Percentiles rank a stretch among this genome's conserved stretches.
Conservation (phyloP, 1,284 basidiomycete genomes). For the Ganoderma lucidum region DNA sequence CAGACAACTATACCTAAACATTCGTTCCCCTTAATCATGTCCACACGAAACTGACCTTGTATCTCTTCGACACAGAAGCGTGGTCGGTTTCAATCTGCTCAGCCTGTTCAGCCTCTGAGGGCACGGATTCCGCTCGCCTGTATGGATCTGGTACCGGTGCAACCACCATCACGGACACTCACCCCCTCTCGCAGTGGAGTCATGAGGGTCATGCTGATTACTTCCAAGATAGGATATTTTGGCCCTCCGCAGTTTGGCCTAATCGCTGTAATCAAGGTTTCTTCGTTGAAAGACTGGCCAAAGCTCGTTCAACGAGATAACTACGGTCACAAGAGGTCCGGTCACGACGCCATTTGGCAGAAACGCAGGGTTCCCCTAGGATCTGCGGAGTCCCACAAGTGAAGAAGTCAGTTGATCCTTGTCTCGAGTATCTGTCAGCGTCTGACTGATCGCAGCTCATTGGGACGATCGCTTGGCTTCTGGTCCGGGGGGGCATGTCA, state of each 20-base stretch:
- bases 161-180: background rate
- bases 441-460: background rate
- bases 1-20: background rate
- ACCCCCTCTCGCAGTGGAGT: background rate
- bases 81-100: background rate
- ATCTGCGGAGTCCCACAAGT: background rate
- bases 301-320: background rate
- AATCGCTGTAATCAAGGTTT: background rate
- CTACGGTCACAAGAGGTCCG: background rate
- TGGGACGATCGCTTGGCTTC: no score
- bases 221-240: background rate
- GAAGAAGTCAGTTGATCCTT: background rate
- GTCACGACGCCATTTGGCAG: background rate
- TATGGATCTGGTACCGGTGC: background rate
- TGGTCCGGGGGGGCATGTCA: no score
- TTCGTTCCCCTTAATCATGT: background rate
- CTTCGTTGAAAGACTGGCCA: background rate
- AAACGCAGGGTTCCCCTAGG: no score
- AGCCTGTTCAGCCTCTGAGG: background rate
- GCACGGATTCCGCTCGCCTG: background rate
- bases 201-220: background rate
- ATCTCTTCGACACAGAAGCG: background rate
- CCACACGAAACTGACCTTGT: background rate
- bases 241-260: background rate
- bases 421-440: background rate